These are phyloP conservation scores for Croton laevigatus DNA, from an alignment of 441 rosid genomes.

Conservation along the genomic window DNA sequence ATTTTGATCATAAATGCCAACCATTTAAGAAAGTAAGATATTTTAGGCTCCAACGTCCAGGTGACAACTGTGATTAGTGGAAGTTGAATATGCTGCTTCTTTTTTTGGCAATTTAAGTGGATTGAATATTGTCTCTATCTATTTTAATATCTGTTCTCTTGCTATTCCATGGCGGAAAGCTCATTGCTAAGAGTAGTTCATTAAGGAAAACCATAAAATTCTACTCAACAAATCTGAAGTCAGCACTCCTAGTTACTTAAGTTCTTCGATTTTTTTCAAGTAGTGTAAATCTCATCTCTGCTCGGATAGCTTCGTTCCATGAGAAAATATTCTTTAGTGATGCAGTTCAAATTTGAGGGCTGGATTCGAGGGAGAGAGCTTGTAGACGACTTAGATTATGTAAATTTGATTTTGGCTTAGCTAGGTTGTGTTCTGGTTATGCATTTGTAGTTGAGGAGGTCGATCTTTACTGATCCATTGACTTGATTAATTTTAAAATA, in stretches of 20 bases:
- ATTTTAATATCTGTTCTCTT: too few species aligned
- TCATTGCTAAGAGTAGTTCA: not conserved
- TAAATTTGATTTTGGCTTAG: not conserved
- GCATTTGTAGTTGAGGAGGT: not conserved
- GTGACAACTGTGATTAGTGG: not conserved
- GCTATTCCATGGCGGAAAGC: too few species aligned
- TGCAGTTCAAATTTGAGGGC: not conserved
- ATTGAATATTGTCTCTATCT: not conserved
- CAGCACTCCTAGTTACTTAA: not conserved
- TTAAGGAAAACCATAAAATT: not conserved
- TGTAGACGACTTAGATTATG: not conserved
- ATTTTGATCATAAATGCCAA: not conserved
- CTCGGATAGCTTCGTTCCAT: not conserved
- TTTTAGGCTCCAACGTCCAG: not conserved
- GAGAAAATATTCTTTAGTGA: not conserved
- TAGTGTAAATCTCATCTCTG: not conserved
- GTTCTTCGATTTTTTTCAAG: not conserved
- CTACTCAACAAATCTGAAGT: not conserved
- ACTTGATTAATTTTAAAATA: not conserved
- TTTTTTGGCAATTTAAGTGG: not conserved
- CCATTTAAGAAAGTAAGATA: not conserved
- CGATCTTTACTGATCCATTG: not conserved
- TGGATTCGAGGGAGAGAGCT: not conserved
- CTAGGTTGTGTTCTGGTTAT: not conserved
- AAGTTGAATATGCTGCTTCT: not conserved